These are phyloP conservation scores for Ustilago sp. DNA, from an alignment of 1,284 basidiomycete species.

Conservation along the genomic window DNA sequence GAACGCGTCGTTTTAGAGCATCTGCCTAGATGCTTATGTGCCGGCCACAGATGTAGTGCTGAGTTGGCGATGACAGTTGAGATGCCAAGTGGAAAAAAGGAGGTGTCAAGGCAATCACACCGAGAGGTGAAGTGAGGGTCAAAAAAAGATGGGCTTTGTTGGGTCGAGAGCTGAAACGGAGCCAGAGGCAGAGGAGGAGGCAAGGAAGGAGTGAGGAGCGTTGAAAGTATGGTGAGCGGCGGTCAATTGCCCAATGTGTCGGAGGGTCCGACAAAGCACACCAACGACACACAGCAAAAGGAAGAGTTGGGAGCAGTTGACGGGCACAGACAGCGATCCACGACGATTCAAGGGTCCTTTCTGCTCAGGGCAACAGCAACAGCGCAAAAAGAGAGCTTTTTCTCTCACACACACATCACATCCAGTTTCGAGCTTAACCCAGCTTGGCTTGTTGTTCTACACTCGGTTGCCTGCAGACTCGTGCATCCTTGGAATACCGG, in stretches of 20 bases:
- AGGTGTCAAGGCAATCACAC: conserved; percentile 5
- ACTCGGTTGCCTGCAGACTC: neutral
- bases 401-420: neutral
- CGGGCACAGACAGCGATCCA: neutral
- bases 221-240: neutral
- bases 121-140: conserved; percentile 9
- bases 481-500: conserved; percentile 2
- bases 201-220: neutral
- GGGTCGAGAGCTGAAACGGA: neutral
- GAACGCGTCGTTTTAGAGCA: neutral
- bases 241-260: neutral
- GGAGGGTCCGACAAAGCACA: neutral
- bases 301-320: neutral
- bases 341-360: neutral
- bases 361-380: neutral
- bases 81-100: neutral
- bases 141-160: neutral
- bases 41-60: neutral
- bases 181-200: neutral
- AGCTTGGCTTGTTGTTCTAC: neutral
- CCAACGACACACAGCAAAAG: neutral
- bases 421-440: neutral
- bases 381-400: neutral
- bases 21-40: neutral
- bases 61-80: neutral